phyloP scores from a whole-genome alignment of 345 rosid species.

The Citrus australasica region DNA sequence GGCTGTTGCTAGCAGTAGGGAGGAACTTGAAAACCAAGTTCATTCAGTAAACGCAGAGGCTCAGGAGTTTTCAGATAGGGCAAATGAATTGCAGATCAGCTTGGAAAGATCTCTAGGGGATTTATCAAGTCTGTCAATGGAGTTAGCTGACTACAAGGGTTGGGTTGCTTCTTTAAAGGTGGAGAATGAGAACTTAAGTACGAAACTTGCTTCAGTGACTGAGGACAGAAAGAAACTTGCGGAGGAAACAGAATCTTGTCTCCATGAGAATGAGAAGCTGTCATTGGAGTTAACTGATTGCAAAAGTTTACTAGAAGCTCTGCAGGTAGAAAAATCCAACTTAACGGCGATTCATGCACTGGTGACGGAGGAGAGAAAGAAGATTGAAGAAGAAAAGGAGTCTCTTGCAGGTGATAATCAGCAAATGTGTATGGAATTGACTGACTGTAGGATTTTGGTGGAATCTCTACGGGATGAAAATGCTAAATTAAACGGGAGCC shows the following conservation, averaged over 20 bases:
- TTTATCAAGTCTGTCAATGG: slow-evolving; percentile 33
- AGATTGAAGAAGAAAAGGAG: slow-evolving; percentile 51
- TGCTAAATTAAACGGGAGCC: slow-evolving; percentile 40
- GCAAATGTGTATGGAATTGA: slow-evolving; percentile 37
- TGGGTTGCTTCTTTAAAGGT: slow-evolving; percentile 34
- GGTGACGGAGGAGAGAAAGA: slow-evolving; percentile 38
- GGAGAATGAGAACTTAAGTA: slow-evolving; percentile 57
- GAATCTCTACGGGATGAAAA: slow-evolving; percentile 50
- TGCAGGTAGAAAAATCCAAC: slow-evolving; percentile 45
- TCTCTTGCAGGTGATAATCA: slow-evolving; percentile 40
- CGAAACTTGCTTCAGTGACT: slow-evolving; percentile 34
- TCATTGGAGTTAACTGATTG: slow-evolving; percentile 50
- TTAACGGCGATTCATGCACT: slow-evolving; percentile 36
- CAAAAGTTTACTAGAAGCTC: slow-evolving; percentile 46
- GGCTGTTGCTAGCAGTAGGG: slow-evolving; percentile 35
- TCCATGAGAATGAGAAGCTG: slow-evolving; percentile 52
- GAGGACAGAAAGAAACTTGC: slow-evolving; percentile 47
- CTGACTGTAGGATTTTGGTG: slow-evolving; percentile 42
- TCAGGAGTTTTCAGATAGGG: slow-evolving; percentile 50
- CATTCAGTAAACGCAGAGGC: slow-evolving; percentile 42
- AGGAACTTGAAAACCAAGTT: slow-evolving; percentile 47
- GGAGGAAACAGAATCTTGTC: slow-evolving; percentile 36
- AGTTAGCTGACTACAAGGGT: slow-evolving; percentile 46
- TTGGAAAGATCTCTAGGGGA: slow-evolving; percentile 51
- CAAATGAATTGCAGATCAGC: slow-evolving; percentile 50